A percentile compares a stretch with the other conserved stretches of the same genome.
phyloP scores from a whole-genome alignment of 2,329 filamentous ascomycete genomes.

The Cytospora piceae region DNA sequence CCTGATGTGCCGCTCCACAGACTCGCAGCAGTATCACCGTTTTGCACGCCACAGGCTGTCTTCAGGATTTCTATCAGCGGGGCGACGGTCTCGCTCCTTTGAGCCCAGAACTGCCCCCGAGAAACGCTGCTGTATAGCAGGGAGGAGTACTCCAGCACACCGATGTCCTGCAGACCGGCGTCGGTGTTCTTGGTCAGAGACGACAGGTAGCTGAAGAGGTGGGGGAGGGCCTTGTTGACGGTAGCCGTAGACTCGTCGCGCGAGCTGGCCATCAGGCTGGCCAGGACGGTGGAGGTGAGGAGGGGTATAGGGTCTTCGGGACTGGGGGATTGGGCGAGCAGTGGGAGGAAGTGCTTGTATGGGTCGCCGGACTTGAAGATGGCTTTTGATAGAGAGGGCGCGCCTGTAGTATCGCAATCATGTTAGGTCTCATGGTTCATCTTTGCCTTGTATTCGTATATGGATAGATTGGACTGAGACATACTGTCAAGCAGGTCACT shows the following conservation, averaged over 20 bases:
- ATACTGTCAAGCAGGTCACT: constrained; percentile 85
- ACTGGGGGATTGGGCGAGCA: constrained; percentile 77
- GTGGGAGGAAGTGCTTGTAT: constrained; percentile 81
- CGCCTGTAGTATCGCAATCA: constrained; percentile 57
- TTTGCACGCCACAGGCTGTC: constrained; percentile 73
- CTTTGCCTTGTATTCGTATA: background rate
- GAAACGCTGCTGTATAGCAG: constrained; percentile 76
- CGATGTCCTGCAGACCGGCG: constrained; percentile 91
- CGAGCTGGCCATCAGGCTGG: constrained; percentile 73
- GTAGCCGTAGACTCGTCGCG: constrained; percentile 68
- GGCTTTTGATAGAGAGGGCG: constrained; percentile 75
- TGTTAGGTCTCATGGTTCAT: background rate
- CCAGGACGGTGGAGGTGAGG: constrained; percentile 85
- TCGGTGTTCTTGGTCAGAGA: constrained; percentile 83
- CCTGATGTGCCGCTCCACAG: constrained; percentile 62
- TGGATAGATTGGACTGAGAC: constrained; percentile 32
- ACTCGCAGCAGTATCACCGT: constrained; percentile 64
- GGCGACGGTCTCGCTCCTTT: constrained; percentile 80
- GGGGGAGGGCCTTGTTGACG: constrained; percentile 71
- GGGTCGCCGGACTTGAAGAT: constrained; percentile 77
- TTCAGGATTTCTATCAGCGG: constrained; percentile 83
- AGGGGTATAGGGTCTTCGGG: constrained; percentile 81
- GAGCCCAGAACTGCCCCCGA: constrained; percentile 86
- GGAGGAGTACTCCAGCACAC: constrained; percentile 86
- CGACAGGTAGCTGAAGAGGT: constrained; percentile 85